phyloP scores from a whole-genome alignment of 208 protist genomes.

The Tritrichomonas musculus region DNA sequence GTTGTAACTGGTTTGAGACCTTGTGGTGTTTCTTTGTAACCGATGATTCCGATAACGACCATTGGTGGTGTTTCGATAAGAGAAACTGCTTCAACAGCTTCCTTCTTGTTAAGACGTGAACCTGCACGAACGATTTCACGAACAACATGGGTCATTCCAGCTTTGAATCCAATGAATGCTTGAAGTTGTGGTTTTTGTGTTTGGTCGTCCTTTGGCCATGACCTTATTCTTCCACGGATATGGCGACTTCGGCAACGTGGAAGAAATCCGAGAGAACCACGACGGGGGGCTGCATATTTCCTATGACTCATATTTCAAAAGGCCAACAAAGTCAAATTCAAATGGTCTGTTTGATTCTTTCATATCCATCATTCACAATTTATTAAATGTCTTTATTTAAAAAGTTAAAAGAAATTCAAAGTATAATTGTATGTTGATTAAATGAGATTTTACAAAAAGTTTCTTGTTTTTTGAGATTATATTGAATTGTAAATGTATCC shows the following conservation, averaged over 20 bases:
- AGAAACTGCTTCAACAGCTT: no score
- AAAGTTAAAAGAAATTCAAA: no score
- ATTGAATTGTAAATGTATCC: no score
- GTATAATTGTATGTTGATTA: no score
- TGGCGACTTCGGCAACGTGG: conserved; percentile 41
- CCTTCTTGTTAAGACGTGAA: not conserved
- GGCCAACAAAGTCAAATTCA: no score
- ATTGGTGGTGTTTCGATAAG: no score
- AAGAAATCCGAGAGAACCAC: conserved; percentile 92
- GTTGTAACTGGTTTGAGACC: conserved; percentile 67
- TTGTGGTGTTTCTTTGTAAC: not conserved
- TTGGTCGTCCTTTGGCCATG: not conserved
- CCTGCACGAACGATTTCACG: not conserved
- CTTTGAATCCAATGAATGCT: not conserved
- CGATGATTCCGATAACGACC: not conserved
- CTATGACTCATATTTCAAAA: conserved; percentile 81
- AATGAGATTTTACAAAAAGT: no score
- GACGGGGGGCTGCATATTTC: conserved; percentile 91
- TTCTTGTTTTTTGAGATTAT: no score
- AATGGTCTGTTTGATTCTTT: no score
- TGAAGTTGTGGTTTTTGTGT: not conserved
- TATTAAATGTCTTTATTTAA: no score
- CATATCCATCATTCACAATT: no score
- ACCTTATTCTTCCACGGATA: not conserved
- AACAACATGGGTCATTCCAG: not conserved